Base-by-base conservation (phyloP, 2,329 filamentous ascomycete species). In the Stachybotrys chartarum region DNA sequence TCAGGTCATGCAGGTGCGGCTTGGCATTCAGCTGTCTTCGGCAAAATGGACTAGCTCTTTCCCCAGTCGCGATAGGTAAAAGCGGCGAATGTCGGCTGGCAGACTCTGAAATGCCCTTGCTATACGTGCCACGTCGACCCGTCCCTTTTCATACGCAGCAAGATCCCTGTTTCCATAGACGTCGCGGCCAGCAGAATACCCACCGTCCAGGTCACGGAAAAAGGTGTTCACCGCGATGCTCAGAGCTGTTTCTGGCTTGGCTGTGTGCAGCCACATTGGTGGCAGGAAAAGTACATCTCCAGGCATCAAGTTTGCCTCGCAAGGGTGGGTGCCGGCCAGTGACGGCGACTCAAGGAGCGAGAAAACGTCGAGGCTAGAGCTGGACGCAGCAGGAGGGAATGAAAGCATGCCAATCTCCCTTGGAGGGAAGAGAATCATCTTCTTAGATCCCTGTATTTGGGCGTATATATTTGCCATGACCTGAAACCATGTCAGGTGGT, bases 151-250 rank as follows among this genome's bases (percentile, higher is more conserved):
- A 66, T 95, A 96, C 1, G 87, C 88, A 45, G 87, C 86, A 52
- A 96, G 70, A 69, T 96, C 92, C 45, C 90, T 79, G 66, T 96
- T 96, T 1, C 90, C 91, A 66, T 96, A 96, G 0, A 96, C 87
- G 67, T 96, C 91, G 60, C 85, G 81, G 1, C 91, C 91, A 1
- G 79, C 69, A 1, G 90, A 84, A 67, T 94, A 94, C 1, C 81
- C 84, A 3, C 68, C 74, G 3, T 84, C 74, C 10, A 94, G 75
- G 58, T 85, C 86, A 48, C 85, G 83, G 73, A 95, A 96, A 75
- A 96, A 96, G 31, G 93, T 81, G 67, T 96, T 96, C n/a, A 96
- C 85, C 1, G 90, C 90, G 7, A 96, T 77, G 61, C 89, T 91
- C 57, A 83, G 68, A 49, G 75, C 68, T 7, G 79, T 72, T 1